Evolutionary conservation across 768 basidiomycete species (phyloP).

Genomic region (Krasilnikovozyma curviuscula): DNA sequence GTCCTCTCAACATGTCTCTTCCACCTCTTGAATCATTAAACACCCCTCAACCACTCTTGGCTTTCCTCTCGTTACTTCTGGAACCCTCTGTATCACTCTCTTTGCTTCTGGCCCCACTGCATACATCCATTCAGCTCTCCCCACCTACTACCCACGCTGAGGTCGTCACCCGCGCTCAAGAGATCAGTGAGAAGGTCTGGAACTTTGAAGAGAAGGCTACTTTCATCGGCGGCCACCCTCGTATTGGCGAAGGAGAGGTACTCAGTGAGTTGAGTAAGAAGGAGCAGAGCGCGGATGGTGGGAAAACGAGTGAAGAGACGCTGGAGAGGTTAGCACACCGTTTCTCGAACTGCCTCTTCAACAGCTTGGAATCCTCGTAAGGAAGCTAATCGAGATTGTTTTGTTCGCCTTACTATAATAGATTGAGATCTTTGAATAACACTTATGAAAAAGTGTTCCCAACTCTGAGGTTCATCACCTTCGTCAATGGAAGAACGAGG

Average conservation of each 20-base stretch:
- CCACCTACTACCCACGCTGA: constrained; percentile 32
- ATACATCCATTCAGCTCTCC: constrained; percentile 10
- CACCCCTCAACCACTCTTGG: constrained; percentile 10
- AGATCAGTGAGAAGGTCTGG: constrained; percentile 15
- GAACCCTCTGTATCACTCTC: constrained; percentile 36
- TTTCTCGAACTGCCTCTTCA: no score
- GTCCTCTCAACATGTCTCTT: constrained; percentile 2
- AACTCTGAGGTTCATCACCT: constrained; percentile 70
- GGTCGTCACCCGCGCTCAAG: constrained; percentile 34
- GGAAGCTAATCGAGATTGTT: neutral
- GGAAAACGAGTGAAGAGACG: constrained; percentile 51
- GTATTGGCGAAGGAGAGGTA: constrained; percentile 64
- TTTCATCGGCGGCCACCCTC: constrained; percentile 69
- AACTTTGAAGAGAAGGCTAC: constrained; percentile 28
- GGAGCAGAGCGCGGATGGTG: constrained; percentile 46
- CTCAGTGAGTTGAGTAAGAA: constrained; percentile 55
- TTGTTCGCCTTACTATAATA: neutral
- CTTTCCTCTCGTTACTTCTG: constrained; percentile 34
- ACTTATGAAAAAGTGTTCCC: constrained; percentile 57
- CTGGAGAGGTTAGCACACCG: constrained; percentile 34
- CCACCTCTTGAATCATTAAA: constrained; percentile 15
- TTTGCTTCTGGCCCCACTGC: constrained; percentile 26
- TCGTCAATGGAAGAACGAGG: constrained; percentile 67
- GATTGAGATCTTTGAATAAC: constrained; percentile 50
- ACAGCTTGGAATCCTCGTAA: neutral